Evolutionary conservation across 805 yeast genomes (phyloP).

Genomic region (Ascoidea asiatica): DNA sequence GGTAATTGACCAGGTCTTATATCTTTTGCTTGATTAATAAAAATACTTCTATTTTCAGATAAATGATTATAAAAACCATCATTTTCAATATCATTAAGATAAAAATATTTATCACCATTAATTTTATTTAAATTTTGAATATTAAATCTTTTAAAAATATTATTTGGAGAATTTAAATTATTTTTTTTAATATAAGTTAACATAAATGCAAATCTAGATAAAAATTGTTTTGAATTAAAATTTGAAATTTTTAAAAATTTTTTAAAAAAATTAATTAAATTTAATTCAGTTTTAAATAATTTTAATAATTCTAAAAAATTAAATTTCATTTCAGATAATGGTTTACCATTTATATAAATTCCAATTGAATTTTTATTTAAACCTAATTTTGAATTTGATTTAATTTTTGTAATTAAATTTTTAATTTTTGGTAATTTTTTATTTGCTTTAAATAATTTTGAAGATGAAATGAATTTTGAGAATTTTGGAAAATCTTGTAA

Average conservation of each 20-base stretch:
- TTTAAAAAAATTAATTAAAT: conserved; percentile 14
- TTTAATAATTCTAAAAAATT: conserved; percentile 29
- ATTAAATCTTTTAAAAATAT: conserved; percentile 5
- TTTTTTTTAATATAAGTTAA: conserved; percentile 12
- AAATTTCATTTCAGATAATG: conserved; percentile 30
- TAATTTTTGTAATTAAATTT: conserved; percentile 16
- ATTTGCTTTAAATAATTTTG: conserved; percentile 7
- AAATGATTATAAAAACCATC: conserved; percentile 41
- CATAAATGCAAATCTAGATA: conserved; percentile 25
- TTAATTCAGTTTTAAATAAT: conserved; percentile 23
- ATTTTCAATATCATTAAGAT: conserved; percentile 62
- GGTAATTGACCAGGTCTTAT: conserved; percentile 50
- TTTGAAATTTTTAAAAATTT: conserved; percentile 20
- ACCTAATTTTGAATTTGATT: conserved; percentile 23
- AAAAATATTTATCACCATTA: conserved; percentile 32
- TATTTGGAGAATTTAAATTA: conserved; percentile 2
- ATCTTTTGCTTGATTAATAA: conserved; percentile 26
- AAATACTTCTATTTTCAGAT: conserved; percentile 30
- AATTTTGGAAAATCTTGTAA: conserved; percentile 43
- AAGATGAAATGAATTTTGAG: conserved; percentile 24
- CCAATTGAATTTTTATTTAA: conserved; percentile 28
- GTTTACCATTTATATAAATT: conserved; percentile 59
- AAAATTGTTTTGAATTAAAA: conserved; percentile 20
- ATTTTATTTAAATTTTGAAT: conserved; percentile 15
- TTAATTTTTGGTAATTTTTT: conserved; percentile 8